Evolutionary conservation across 2,329 filamentous ascomycete genomes (phyloP), one percentile per base, ranked within the genome.

Genomic region (Pseudocercospora musae): DNA sequence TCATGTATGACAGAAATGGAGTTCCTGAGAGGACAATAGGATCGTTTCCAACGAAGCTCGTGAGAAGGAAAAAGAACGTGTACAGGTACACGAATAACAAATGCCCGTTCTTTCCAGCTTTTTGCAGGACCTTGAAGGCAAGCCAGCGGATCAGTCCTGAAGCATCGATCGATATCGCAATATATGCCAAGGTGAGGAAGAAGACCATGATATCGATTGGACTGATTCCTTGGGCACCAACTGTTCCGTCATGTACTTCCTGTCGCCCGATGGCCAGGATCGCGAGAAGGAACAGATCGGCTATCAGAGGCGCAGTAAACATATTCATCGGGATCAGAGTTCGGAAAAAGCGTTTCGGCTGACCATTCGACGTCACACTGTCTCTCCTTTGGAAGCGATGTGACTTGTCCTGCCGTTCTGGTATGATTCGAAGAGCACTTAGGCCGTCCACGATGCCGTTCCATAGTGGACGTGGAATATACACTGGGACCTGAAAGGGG

Each of bases 1-100:
- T 91, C 87, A 92, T 90, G 74, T 92, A 92, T 2, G 89, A 87
- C 11, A 91, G 81, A 60, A 91, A 91, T 0, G 89, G 84, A 0
- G 89, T 92, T 1, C 89, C 89, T 0, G 88, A 90, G 0, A 91
- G 76, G 58, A 91, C 90, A 65, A 91, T 87, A 0, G 89, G 89
- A 66, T 92, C 89, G 62, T 91, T 92, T 7, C 89, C 89, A 55
- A 91, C 87, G 68, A 89, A 88, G 70, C 78, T 85, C 1, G 87
- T 87, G 0, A 91, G 74, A 4, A 74, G 73, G 66, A 90, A 90
- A 78, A 91, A 91, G 78, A 92, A 91, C 40, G 80, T 75, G 69
- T 91, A 91, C 3, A 91, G 84, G 71, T 88, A 90, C 73, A 91
- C 87, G 78, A 88, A 92, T 1, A 92, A 79, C 25, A 82, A 76